Evolutionary conservation across 768 basidiomycete genomes (phyloP), one percentile per base, ranked within the genome.

Genomic region (Tulasnella calospora): DNA sequence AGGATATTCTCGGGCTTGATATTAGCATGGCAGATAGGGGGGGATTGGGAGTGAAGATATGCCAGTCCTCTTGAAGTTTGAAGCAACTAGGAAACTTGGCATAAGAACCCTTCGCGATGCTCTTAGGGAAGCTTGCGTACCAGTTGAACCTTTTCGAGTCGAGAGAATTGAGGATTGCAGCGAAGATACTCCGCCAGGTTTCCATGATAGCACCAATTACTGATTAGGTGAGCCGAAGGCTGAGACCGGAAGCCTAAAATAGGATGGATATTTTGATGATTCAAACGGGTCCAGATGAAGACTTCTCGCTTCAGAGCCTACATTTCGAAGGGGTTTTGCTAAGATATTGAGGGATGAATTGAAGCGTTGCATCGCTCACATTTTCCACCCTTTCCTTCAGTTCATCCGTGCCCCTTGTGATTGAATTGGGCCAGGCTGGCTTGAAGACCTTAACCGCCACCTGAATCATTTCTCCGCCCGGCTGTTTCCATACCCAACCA

Each of bases 381-480:
- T 67, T 67, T 30, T 67, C 61, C 19, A 44, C 8, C 4, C 17
- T 0, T 35, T 35, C 61, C 35, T 17, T 67, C 12, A 12, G n/a
- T 51, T 5, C 15, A 6, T 30, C 12, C 33, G 12, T 33, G 15
- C 13, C 51, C n/a, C 9, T 17, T 13, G 61, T 12, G 9, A 10
- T 35, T 17, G 57, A 99, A 90, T 85, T 98, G 98, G 79, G 90
- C 84, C 41, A 95, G 94, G 67, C 98, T 89, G 15, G 96, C 95
- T 57, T 89, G 88, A 40, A 93, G 87, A 82, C 94, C 96, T 87
- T 98, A 99, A 86, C 99, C 98, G 23, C 96, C 97, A 76, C 97
- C 96, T 79, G 98, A 97, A 75, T 97, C 97, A 72, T 96, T 96
- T 46, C 99, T 95, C 61, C 61, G 30, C 27, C 13, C 10, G 27